Base-by-base conservation (phyloP, 805 yeast species). In the Starmerella sirachaensis region DNA sequence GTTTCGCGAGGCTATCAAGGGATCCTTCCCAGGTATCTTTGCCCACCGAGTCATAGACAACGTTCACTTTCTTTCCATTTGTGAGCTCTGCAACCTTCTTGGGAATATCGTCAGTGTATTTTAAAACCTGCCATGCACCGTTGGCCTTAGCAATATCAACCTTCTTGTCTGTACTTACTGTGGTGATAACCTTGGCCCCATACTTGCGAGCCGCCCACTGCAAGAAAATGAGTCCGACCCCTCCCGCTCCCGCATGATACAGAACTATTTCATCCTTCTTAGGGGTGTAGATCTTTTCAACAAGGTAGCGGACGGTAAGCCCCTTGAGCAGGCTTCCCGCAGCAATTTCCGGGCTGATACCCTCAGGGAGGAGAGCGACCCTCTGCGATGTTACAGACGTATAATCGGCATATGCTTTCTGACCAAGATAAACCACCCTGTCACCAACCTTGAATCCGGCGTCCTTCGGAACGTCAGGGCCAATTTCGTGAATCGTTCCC, bases 181-280 rank as follows among this genome's bases (percentile, higher is more conserved):
- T 66, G 3, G 93, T 95, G 59, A 86, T 84, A 31, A 76, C 85
- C 46, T 72, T 76, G 4, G 85, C 95, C 16, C 94, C 93, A 34
- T 62, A 65, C n/a, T n/a, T n/a, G 18, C 59, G 52, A 22, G 65
- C 57, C 34, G 78, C 59, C 58, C 85, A 61, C 57, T 85, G 94
- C 34, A 67, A 64, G 37, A 84, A 61, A 14, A 82, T 48, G 35
- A 72, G 67, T 4, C 97, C 97, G 35, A 82, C 88, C 39, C 96
- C 95, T 31, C 96, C 97, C 3, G 96, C 95, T 6, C 94, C 94
- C 4, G 96, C 96, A 63, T 85, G 83, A 18, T 83, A 76, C 33
- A 86, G 65, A 31, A 80, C 69, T 48, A 60, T 68, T 41, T 88
- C 95, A 36, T 74, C 86, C 23, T 28, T 30, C 54, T 69, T 63